Base-by-base conservation (phyloP, 768 basidiomycete species). In the Lepiota venenata region DNA sequence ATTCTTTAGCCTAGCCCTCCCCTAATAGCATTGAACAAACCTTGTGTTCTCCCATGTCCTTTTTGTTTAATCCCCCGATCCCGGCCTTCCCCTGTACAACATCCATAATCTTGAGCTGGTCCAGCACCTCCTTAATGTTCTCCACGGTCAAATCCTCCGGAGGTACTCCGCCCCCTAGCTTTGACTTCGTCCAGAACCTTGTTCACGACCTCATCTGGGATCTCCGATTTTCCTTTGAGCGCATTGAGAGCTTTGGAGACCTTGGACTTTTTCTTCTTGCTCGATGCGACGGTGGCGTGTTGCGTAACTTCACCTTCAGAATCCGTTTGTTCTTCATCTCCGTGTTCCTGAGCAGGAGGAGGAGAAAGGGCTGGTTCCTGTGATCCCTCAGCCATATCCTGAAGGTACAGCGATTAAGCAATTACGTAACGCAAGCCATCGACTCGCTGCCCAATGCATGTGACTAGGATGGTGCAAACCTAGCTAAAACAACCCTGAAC, bases 41-140 rank as follows among this genome's bases (percentile, higher is more conserved):
- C 77, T 95, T 96, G 66, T 97, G 93, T 65, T 88, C 87, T 43
- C 91, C 92, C 64, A 88, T 80, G 59, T 88, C 82, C 72, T 93
- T 91, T 63, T 81, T 84, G 61, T 86, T 87, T 60, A 81, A 77
- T 10, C 88, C 91, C 18, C 86, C 86, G 29, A 88, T 58, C 9
- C 87, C 91, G 37, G 82, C 73, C 65, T 93, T 92, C 6, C 92
- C 93, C 63, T 91, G 84, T 18, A 90, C 73, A 15, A 92, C 80
- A 63, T 96, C 92, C 81, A 88, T 87, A 45, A 95, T 78, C 65
- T 88, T 89, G 68, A 93, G 72, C 57, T 89, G 87, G 60, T 91
- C 82, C 56, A 94, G 66, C 3, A 83, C 85, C 55, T 80, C 74
- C 52, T 84, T 74, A 40, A 94, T 79, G 52, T 85, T 82, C 37